Conservation (phyloP, 176 grass and related monocot genomes). For the Microstegium vimineum region DNA sequence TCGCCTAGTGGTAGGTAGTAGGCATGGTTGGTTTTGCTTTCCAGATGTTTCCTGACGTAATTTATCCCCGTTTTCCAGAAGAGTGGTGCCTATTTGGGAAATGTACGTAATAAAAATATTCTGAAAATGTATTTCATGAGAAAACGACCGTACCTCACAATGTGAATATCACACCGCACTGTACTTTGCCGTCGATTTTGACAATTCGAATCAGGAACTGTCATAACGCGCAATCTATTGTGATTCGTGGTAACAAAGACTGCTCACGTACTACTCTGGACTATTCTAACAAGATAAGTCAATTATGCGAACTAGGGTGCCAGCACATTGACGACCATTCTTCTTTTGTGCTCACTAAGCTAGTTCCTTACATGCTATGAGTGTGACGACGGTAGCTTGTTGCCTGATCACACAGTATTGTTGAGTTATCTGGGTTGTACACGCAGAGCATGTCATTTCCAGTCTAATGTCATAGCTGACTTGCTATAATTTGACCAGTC, state of each 20-base stretch:
- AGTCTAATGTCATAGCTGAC: neutral
- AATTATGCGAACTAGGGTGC: neutral
- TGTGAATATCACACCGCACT: neutral
- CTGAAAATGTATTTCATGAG: neutral
- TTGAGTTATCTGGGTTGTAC: neutral
- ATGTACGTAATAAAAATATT: neutral
- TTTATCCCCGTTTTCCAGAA: neutral
- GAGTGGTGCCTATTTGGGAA: neutral
- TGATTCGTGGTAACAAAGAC: neutral
- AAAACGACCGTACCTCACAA: neutral
- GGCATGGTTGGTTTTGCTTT: neutral
- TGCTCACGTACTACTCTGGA: neutral
- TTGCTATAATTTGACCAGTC: neutral
- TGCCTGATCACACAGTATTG: neutral
- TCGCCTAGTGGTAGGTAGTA: neutral
- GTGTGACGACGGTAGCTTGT: neutral
- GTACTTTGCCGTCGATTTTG: neutral
- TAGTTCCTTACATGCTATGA: neutral
- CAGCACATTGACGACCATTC: neutral
- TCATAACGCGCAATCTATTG: neutral
- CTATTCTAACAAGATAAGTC: neutral
- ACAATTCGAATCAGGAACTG: slow-evolving; percentile 12
- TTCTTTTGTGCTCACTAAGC: neutral
- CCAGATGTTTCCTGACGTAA: neutral
- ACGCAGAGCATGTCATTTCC: neutral